Evolutionary conservation across 352 stramenopile species (phyloP).

Genomic region (Phytophthora podocarpi): DNA sequence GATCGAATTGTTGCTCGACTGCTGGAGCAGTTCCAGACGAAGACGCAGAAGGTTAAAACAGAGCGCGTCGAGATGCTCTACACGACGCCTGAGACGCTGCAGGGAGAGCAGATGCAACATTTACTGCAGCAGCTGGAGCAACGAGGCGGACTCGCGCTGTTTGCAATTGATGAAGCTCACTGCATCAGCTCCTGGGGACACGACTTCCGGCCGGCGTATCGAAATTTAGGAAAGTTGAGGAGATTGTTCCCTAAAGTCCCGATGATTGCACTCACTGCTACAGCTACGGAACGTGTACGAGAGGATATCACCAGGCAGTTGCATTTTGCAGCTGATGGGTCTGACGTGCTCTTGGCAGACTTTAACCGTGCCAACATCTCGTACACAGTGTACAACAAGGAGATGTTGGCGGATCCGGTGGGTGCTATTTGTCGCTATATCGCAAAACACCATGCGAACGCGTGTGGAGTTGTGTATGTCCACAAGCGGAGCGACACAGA

Average conservation of each 20-base stretch:
- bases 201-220: constrained; percentile 88
- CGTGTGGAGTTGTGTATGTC: constrained; percentile 58
- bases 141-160: constrained; percentile 48
- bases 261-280: constrained; percentile 92
- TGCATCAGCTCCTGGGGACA: constrained; percentile 92
- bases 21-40: constrained; percentile 18
- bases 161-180: constrained; percentile 91
- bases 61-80: constrained; percentile 76
- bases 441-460: constrained; percentile 32
- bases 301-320: constrained; percentile 60
- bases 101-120: constrained; percentile 52
- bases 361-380: constrained; percentile 71
- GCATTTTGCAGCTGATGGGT: constrained; percentile 31
- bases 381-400: constrained; percentile 59
- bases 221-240: constrained; percentile 48
- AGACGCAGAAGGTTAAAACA: neutral
- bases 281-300: constrained; percentile 74
- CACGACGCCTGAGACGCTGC: constrained; percentile 87
- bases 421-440: constrained; percentile 50
- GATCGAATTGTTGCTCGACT: constrained; percentile 35
- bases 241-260: constrained; percentile 37
- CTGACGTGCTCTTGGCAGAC: constrained; percentile 51
- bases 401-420: constrained; percentile 47
- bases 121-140: constrained; percentile 42
- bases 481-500: constrained; percentile 65